These are phyloP conservation scores for Phytophthora cajani DNA, from an alignment of 352 stramenopile genomes.

Conservation along the genomic window DNA sequence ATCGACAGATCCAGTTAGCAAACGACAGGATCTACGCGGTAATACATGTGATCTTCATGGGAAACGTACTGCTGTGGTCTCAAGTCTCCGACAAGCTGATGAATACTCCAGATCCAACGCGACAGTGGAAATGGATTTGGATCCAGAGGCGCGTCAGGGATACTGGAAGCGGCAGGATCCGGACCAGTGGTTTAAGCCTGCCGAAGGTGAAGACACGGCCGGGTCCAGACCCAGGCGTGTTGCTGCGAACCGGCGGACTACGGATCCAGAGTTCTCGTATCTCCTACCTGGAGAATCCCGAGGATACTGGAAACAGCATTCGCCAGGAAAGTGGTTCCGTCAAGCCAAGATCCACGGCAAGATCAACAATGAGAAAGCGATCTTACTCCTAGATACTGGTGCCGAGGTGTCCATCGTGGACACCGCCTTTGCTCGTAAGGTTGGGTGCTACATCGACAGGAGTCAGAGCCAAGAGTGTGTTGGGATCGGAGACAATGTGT, in stretches of 20 bases:
- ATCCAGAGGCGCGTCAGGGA: constrained; percentile 6
- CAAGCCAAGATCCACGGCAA: neutral
- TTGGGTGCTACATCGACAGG: neutral
- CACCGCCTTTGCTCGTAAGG: neutral
- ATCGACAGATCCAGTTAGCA: neutral
- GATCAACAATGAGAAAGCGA: neutral
- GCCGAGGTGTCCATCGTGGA: neutral
- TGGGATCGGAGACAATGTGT: neutral
- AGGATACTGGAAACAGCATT: constrained; percentile 3
- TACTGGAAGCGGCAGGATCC: neutral
- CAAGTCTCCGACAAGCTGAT: neutral
- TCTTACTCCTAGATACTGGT: neutral
- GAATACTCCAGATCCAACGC: neutral
- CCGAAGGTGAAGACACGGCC: neutral
- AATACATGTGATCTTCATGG: neutral
- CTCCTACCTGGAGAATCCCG: neutral
- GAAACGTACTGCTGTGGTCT: neutral
- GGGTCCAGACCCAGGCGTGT: neutral
- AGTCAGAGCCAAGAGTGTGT: neutral
- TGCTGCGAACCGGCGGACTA: neutral
- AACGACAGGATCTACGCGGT: neutral
- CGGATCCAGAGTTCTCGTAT: neutral
- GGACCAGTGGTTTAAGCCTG: neutral
- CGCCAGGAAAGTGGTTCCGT: neutral
- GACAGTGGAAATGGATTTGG: neutral